These are phyloP conservation scores for Calcarisporium arbuscula DNA, from an alignment of 2,329 filamentous ascomycete species.

Conservation along the genomic window DNA sequence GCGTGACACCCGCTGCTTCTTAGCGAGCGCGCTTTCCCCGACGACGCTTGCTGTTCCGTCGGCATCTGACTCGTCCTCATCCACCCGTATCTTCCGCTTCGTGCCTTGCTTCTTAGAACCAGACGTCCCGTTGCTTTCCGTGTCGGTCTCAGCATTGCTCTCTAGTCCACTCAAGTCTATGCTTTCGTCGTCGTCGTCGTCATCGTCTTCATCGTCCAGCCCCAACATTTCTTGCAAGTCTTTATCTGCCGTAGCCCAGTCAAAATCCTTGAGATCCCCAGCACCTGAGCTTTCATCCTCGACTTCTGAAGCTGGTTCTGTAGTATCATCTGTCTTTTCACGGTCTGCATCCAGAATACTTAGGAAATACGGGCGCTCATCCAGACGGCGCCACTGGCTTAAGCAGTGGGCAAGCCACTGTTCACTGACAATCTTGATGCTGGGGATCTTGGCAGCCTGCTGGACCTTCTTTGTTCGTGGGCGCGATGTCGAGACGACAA, in stretches of 20 bases:
- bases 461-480: constrained; percentile 87
- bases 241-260: constrained; percentile 60
- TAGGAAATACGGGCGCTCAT: constrained; percentile 73
- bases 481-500: constrained; percentile 63
- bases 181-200: constrained; percentile 24
- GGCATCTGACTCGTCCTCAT: constrained; percentile 26
- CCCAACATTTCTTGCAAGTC: constrained; percentile 72
- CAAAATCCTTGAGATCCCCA: constrained; percentile 48
- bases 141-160: constrained; percentile 17
- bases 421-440: constrained; percentile 86
- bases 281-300: constrained; percentile 22
- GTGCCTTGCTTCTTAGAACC: constrained; percentile 17
- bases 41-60: constrained; percentile 21
- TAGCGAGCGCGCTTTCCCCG: constrained; percentile 36
- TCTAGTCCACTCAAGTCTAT: constrained; percentile 13
- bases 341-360: constrained; percentile 67
- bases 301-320: constrained; percentile 23
- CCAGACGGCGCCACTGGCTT: constrained; percentile 72
- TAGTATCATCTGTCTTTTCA: constrained; percentile 25
- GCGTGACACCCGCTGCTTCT: constrained; percentile 44
- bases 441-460: constrained; percentile 70
- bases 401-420: constrained; percentile 86
- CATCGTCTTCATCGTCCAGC: constrained; percentile 44
- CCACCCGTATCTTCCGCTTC: constrained; percentile 26
- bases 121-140: constrained; percentile 22